phyloP scores from a whole-genome alignment of 192 early-diverging fungal species.

The Linnemannia exigua region DNA sequence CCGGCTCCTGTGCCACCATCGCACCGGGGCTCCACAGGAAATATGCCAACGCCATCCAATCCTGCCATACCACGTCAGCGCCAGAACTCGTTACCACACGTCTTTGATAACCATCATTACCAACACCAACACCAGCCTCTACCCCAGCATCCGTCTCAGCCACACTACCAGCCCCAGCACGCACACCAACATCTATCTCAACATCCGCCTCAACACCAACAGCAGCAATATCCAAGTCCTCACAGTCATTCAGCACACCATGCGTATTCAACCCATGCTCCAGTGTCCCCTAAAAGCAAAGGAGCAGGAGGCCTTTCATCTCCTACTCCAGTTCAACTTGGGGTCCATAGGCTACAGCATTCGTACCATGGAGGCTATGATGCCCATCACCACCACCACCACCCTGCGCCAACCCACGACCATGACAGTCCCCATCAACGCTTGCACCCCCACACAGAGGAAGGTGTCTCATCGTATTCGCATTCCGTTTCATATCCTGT shows the following conservation, averaged over 20 bases:
- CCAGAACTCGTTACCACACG: conserved; percentile 41
- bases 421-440: neutral
- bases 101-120: conserved; percentile 18
- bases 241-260: neutral
- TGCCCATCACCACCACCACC: neutral
- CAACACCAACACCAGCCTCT: conserved; percentile 47
- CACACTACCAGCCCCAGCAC: conserved; percentile 34
- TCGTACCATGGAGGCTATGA: neutral
- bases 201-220: conserved; percentile 23
- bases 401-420: neutral
- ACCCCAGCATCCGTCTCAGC: conserved; percentile 24
- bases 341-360: neutral
- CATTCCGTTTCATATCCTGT: neutral
- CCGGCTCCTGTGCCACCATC: conserved; percentile 4
- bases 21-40: conserved; percentile 21
- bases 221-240: conserved; percentile 4
- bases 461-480: neutral
- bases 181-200: conserved; percentile 17
- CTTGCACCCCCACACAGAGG: neutral
- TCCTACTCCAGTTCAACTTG: neutral
- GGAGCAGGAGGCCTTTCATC: neutral
- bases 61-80: conserved; percentile 23
- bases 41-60: conserved; percentile 1
- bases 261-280: neutral
- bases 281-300: neutral